Percentiles rank a stretch among this genome's conserved stretches.
Conservation (phyloP, 2,329 filamentous ascomycete genomes). For the Dothistroma septosporum region DNA sequence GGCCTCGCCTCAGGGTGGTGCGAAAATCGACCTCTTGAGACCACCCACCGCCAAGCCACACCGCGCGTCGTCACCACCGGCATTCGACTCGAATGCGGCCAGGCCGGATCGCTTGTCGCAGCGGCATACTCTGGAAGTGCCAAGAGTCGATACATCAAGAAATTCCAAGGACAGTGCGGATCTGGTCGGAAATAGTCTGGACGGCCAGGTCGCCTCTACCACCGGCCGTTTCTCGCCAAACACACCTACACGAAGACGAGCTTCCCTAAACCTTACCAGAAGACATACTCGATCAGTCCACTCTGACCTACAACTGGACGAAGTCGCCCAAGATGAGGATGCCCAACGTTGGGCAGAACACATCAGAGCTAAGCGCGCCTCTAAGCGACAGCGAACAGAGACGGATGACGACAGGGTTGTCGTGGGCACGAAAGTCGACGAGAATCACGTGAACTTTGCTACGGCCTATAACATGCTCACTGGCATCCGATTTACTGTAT, state of each 20-base stretch:
- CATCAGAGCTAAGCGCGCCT: conserved; percentile 85
- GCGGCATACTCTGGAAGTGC: conserved; percentile 84
- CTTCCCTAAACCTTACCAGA: conserved; percentile 77
- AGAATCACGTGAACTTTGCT: conserved; percentile 88
- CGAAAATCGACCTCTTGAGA: conserved; percentile 25
- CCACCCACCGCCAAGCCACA: conserved; percentile 24
- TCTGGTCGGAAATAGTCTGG: conserved; percentile 44
- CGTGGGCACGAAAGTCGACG: conserved; percentile 95
- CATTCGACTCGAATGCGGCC: conserved; percentile 35
- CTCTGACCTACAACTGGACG: conserved; percentile 78
- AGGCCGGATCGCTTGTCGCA: conserved; percentile 54
- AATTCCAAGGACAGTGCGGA: conserved; percentile 64
- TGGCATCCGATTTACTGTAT: conserved; percentile 94
- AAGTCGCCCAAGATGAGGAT: conserved; percentile 82
- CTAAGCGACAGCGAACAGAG: conserved; percentile 76
- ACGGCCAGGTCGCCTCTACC: conserved; percentile 55
- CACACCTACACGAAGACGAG: conserved; percentile 61
- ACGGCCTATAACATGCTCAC: conserved; percentile 99
- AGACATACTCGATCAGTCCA: conserved; percentile 79
- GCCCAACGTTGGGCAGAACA: conserved; percentile 88
- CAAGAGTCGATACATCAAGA: conserved; percentile 62
- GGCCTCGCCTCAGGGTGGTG: conserved; percentile 23
- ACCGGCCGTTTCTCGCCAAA: conserved; percentile 80
- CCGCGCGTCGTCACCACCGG: conserved; percentile 38
- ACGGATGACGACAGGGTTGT: conserved; percentile 89